Percentiles rank a stretch among this genome's conserved stretches.
Conservation (phyloP, 148 eudicot species). For the Arbutus unedo region DNA sequence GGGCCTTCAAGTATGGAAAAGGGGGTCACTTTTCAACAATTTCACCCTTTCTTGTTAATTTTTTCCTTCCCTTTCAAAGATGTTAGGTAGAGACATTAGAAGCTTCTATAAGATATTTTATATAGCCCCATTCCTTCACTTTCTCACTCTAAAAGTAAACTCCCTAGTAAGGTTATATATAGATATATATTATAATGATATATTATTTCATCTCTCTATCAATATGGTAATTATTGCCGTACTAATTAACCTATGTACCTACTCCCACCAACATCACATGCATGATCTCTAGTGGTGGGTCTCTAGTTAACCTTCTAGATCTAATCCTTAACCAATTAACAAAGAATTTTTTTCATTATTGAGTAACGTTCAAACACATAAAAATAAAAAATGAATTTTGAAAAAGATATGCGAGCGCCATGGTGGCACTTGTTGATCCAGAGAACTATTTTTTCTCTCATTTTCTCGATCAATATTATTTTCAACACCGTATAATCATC, state of each 20-base stretch:
- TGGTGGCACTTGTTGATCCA: too few species aligned
- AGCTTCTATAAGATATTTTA: constrained; percentile 38
- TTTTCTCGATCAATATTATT: too few species aligned
- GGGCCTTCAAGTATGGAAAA: constrained; percentile 21
- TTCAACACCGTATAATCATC: too few species aligned
- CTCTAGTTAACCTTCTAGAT: neutral
- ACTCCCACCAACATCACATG: constrained; percentile 20
- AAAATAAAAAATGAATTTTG: neutral
- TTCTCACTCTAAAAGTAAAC: neutral
- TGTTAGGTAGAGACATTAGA: constrained; percentile 60
- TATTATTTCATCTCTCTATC: neutral
- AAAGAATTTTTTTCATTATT: neutral
- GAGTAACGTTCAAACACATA: neutral
- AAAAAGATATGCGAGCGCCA: too few species aligned
- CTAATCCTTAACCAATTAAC: constrained; percentile 3
- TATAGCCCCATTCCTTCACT: neutral
- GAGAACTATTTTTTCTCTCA: too few species aligned
- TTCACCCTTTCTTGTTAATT: constrained; percentile 9
- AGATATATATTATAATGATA: neutral
- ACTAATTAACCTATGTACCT: neutral
- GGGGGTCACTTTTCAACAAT: constrained; percentile 32
- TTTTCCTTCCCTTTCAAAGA: constrained; percentile 19
- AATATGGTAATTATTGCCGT: constrained; percentile 7
- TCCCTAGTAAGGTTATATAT: neutral
- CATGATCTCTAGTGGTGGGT: neutral